phyloP scores from a whole-genome alignment of 805 yeast species.

The Kregervanrija fluxuum region DNA sequence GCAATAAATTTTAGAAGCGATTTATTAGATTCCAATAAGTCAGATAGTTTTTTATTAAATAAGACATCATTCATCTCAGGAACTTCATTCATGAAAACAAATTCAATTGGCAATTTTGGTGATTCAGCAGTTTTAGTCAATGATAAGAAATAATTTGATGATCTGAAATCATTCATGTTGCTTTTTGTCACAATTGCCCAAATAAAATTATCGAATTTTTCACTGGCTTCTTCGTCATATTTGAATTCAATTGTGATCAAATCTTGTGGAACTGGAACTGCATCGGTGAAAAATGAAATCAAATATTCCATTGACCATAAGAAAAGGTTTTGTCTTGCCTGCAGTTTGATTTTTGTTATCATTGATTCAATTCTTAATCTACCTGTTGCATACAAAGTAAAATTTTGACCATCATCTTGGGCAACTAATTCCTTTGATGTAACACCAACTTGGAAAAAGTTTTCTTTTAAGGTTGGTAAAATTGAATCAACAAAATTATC shows the following conservation, averaged over 20 bases:
- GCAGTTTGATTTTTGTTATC: constrained; percentile 52
- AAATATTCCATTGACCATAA: constrained; percentile 58
- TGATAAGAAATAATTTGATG: constrained; percentile 71
- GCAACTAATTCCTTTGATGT: constrained; percentile 37
- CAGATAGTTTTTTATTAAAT: constrained; percentile 43
- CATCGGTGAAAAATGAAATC: constrained; percentile 50
- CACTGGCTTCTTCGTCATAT: constrained; percentile 36
- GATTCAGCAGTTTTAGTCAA: constrained; percentile 78
- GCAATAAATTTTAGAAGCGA: constrained; percentile 58
- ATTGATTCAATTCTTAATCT: constrained; percentile 67
- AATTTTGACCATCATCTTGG: constrained; percentile 58
- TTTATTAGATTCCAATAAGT: constrained; percentile 31
- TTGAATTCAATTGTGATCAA: constrained; percentile 54
- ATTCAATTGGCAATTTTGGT: constrained; percentile 58
- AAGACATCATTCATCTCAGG: constrained; percentile 70
- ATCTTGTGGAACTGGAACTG: constrained; percentile 50
- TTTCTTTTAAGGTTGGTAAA: constrained; percentile 46
- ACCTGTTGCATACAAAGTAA: constrained; percentile 77
- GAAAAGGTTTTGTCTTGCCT: constrained; percentile 75
- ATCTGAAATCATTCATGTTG: constrained; percentile 71
- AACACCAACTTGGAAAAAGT: constrained; percentile 77
- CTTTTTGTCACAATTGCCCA: constrained; percentile 81
- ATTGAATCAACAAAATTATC: constrained; percentile 40
- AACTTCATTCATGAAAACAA: constrained; percentile 85
- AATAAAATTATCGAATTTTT: constrained; percentile 60